phyloP scores from a whole-genome alignment of 257 asterid species.

The Gynochthodes officinalis region DNA sequence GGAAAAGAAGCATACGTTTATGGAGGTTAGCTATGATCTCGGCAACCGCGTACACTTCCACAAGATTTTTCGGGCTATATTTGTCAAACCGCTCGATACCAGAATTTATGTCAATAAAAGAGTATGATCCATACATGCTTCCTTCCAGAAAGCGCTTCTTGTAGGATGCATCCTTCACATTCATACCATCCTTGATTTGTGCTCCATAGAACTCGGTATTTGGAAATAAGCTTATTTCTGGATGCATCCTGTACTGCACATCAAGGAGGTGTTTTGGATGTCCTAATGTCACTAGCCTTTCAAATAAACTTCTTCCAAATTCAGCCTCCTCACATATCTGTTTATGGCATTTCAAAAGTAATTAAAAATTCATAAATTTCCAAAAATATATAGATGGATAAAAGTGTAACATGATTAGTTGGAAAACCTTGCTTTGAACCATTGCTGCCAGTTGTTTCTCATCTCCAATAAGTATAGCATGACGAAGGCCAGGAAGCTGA shows the following conservation, averaged over 20 bases:
- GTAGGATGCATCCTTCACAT: constrained; percentile 36
- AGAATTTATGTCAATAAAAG: constrained; percentile 51
- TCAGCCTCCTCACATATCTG: constrained; percentile 50
- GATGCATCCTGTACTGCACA: constrained; percentile 87
- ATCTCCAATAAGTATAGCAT: constrained; percentile 76
- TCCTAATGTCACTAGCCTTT: constrained; percentile 61
- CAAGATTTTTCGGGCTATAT: constrained; percentile 44
- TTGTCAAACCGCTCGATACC: constrained; percentile 50
- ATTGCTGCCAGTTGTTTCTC: constrained; percentile 80
- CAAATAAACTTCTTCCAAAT: constrained; percentile 77
- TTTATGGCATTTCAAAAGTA: neutral
- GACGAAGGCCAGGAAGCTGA: constrained; percentile 59
- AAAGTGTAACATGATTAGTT: neutral
- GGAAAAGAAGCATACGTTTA: constrained; percentile 28
- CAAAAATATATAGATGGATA: neutral
- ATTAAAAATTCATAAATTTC: neutral
- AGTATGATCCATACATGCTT: constrained; percentile 48
- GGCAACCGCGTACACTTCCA: constrained; percentile 50
- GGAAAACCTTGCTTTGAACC: constrained; percentile 72
- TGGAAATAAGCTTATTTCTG: constrained; percentile 69
- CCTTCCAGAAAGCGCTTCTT: constrained; percentile 44
- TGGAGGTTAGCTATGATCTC: constrained; percentile 57
- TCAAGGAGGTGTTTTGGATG: constrained; percentile 54
- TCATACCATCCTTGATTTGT: constrained; percentile 46
- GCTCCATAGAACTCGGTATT: constrained; percentile 52